phyloP scores from a whole-genome alignment of 805 yeast species.

The Yamadazyma philogaea region DNA sequence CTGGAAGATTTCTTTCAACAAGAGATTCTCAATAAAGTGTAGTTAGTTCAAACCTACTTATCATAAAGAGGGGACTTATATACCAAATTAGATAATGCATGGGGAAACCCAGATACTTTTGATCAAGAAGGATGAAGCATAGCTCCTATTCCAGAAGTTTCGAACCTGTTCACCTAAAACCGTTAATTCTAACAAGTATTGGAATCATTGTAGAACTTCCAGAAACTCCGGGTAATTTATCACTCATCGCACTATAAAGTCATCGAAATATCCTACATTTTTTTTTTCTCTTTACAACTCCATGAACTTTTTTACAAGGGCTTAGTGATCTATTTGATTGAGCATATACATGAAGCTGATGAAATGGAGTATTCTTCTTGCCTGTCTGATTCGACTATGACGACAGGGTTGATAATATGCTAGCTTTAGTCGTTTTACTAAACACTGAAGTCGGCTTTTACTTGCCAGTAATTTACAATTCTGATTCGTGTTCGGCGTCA shows the following conservation, averaged over 20 bases:
- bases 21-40: no score
- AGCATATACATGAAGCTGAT: conserved; percentile 31
- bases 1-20: no score
- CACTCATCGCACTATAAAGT: conserved; percentile 6
- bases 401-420: conserved; percentile 72
- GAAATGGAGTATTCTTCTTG: conserved; percentile 69
- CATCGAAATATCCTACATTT: conserved; percentile 2
- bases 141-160: no score
- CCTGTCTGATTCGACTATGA: conserved; percentile 93
- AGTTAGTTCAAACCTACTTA: no score
- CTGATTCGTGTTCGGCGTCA: conserved; percentile 44
- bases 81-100: no score
- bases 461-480: conserved; percentile 80
- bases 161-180: no score
- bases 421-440: conserved; percentile 25
- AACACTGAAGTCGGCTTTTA: conserved; percentile 56
- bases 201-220: not conserved
- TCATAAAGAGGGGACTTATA: no score
- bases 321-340: conserved; percentile 9
- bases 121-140: no score
- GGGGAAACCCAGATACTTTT: no score
- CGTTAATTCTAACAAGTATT: no score
- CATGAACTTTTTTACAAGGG: conserved; percentile 10
- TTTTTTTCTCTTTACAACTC: conserved; percentile 5
- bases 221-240: conserved; percentile 9